phyloP scores from a whole-genome alignment of 306 rosid genomes.

The Luffa aegyptiaca region DNA sequence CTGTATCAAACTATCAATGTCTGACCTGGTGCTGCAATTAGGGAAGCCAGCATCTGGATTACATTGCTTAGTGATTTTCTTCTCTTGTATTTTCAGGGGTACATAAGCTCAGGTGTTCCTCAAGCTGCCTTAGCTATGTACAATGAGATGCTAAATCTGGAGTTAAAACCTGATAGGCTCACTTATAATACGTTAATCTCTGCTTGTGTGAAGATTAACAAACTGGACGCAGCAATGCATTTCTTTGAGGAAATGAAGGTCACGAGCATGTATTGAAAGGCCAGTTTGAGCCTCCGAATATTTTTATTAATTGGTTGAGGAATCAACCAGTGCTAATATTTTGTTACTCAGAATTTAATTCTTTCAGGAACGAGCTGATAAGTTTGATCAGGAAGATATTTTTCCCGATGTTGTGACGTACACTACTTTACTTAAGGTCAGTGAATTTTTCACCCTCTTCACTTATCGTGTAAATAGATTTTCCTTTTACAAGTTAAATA shows the following conservation, averaged over 20 bases:
- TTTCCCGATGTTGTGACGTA: conserved; percentile 75
- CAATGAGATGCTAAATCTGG: conserved; percentile 40
- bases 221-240: conserved; percentile 50
- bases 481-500: neutral
- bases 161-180: conserved; percentile 59
- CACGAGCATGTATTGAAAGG: conserved; percentile 29
- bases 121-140: conserved; percentile 44
- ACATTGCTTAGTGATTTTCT: neutral
- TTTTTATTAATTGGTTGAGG: conserved; percentile 7
- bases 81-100: conserved; percentile 44
- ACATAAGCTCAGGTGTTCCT: conserved; percentile 57
- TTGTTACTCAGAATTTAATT: conserved; percentile 1
- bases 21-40: too few relatives aligned
- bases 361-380: conserved; percentile 40
- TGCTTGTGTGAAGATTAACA: conserved; percentile 55
- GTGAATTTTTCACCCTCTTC: neutral
- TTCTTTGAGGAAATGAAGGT: conserved; percentile 82
- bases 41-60: neutral
- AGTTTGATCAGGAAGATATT: conserved; percentile 25
- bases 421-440: conserved; percentile 63
- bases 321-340: conserved; percentile 16
- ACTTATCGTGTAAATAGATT: neutral
- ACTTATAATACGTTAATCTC: conserved; percentile 72
- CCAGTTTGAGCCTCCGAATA: conserved; percentile 34
- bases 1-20: neutral